Conservation (phyloP, 108 stramenopile species). For the Cyclostephanos invisitatus region DNA sequence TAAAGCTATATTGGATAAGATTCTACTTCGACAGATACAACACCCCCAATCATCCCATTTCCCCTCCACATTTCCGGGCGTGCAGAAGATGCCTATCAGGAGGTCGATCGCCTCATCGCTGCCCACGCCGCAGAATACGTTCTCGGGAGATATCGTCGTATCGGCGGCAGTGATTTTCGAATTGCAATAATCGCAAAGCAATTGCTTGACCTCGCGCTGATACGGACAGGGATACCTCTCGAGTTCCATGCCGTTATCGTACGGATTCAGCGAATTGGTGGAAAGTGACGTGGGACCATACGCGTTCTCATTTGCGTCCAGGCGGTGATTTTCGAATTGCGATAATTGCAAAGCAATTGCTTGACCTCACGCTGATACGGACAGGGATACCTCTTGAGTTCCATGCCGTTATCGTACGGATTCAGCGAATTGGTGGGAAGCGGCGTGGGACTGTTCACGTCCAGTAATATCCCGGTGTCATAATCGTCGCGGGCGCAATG, state of each 20-base stretch:
- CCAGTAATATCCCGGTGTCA: slow-evolving; percentile 85
- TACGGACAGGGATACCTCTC: slow-evolving; percentile 95
- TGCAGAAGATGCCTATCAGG: slow-evolving; percentile 93
- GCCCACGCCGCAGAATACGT: slow-evolving; percentile 96
- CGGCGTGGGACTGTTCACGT: slow-evolving; percentile 91
- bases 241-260: slow-evolving; percentile 60
- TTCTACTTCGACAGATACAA: no score
- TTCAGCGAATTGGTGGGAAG: slow-evolving; percentile 64
- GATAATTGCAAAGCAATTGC: slow-evolving; percentile 65
- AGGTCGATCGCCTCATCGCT: slow-evolving; percentile 97
- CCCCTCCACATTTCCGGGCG: slow-evolving; percentile 59
- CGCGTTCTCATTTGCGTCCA: slow-evolving; percentile 59
- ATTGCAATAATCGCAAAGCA: slow-evolving; percentile 67
- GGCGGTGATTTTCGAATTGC: slow-evolving; percentile 21
- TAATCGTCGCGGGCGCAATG: slow-evolving; percentile 98
- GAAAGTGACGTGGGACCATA: slow-evolving; percentile 85
- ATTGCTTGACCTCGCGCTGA: slow-evolving; percentile 76
- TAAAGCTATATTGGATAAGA: no score
- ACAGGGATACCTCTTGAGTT: slow-evolving; percentile 91
- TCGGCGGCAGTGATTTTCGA: neutral
- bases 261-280: slow-evolving; percentile 61
- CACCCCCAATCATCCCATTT: no score
- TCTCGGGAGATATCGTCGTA: slow-evolving; percentile 61
- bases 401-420: slow-evolving; percentile 60
- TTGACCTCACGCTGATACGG: slow-evolving; percentile 88